Base-by-base conservation (phyloP, 495 filamentous ascomycete species). In the Aspergillus hancockii region DNA sequence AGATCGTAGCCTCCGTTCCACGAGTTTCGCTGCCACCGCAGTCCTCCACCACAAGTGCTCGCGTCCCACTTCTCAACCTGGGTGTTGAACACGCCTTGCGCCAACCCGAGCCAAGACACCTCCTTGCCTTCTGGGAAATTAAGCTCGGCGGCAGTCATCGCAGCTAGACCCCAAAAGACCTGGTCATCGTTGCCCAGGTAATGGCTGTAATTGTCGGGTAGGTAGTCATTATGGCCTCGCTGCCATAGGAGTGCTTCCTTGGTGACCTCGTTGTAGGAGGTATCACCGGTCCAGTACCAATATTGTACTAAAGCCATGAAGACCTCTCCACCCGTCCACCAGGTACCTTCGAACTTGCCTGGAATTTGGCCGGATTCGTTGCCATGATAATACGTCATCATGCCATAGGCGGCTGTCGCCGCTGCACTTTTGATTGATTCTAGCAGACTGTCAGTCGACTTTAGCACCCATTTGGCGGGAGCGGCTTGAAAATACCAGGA, bases 21-120 rank as follows among this genome's bases (percentile, higher is more conserved):
- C 9, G 83, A 78, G 71, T 84, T 91, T 58, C 94, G 88, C 74
- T 96, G 91, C 92, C 92, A 96, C 55, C 87, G 80, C 50, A 96
- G 73, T 2, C 92, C 92, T 41, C 92, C 92, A 45, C 80, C 79
- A 69, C 92, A 97, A 2, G 78, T 82, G 1, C 62, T 61, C 13
- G 75, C 72, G 59, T 93, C 76, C 90, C 90, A 95, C n/a, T 89
- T 81, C 0, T 71, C 67, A 2, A 77, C 81, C 59, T 86, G 87
- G 53, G 83, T 79, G 69, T 91, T 90, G 74, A 90, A 91, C 3
- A 81, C 79, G 38, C 75, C 78, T 52, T 79, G 74, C 1, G 79
- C 78, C 9, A 93, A 74, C 7, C 85, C 70, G 8, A 89, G 73
- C 86, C 88, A 93, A 1, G 79, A 78, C 0, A 86, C 83, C 19